A percentile compares a stretch with the other conserved stretches of the same genome.
Evolutionary conservation across 768 basidiomycete genomes (phyloP).

Genomic region (Lactifluus piperatus): DNA sequence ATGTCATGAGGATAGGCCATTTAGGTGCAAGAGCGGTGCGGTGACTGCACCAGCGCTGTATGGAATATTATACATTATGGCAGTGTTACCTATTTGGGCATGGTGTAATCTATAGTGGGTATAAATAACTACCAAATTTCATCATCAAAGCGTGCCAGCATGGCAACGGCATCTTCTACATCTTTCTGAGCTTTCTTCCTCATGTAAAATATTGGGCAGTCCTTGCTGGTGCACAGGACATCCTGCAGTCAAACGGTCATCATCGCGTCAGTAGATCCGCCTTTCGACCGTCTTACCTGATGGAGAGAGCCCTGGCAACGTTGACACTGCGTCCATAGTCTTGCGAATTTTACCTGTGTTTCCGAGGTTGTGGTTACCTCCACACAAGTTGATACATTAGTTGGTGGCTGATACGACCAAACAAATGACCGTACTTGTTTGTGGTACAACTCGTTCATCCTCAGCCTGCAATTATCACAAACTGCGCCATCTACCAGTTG

Average conservation of each 20-base stretch:
- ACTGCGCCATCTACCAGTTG: slow-evolving; percentile 68
- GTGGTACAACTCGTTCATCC: slow-evolving; percentile 84
- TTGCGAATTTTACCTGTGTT: slow-evolving; percentile 84
- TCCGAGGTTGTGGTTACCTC: slow-evolving; percentile 54
- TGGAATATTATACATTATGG: slow-evolving; percentile 14
- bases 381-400: neutral
- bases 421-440: slow-evolving; percentile 55
- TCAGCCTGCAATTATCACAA: slow-evolving; percentile 85
- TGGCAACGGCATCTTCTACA: slow-evolving; percentile 73
- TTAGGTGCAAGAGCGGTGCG: neutral
- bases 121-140: slow-evolving; percentile 50
- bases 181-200: slow-evolving; percentile 98
- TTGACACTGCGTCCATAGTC: slow-evolving; percentile 98
- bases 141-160: slow-evolving; percentile 77
- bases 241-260: slow-evolving; percentile 44
- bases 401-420: neutral
- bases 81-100: neutral
- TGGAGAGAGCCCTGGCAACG: slow-evolving; percentile 97
- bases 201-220: slow-evolving; percentile 99
- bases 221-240: slow-evolving; percentile 91
- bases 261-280: slow-evolving; percentile 14
- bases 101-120: neutral
- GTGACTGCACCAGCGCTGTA: slow-evolving; percentile 8
- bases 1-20: neutral
- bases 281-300: slow-evolving; percentile 42